Conservation (phyloP, 305 asterid genomes). For the Rubia occidens region DNA sequence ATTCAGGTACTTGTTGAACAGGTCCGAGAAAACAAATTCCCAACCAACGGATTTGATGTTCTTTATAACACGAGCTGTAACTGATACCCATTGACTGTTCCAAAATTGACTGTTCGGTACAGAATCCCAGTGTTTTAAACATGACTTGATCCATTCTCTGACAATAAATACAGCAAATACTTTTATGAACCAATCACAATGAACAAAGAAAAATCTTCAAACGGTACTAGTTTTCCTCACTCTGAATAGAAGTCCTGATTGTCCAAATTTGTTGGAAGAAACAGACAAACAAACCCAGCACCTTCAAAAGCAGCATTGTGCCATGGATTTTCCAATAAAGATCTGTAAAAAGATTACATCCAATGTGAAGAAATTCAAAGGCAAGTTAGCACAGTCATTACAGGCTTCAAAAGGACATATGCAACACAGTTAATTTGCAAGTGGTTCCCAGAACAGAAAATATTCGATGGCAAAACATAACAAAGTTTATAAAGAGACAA, state of each 20-base stretch:
- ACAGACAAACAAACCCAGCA: constrained; percentile 78
- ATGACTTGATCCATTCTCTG: constrained; percentile 66
- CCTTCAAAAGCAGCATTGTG: constrained; percentile 93
- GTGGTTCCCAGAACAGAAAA: background rate
- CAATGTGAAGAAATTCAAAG: constrained; percentile 13
- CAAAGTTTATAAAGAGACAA: constrained; percentile 1
- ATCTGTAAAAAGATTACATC: constrained; percentile 46
- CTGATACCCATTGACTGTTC: constrained; percentile 97
- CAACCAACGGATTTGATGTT: constrained; percentile 60
- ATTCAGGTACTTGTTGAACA: constrained; percentile 77
- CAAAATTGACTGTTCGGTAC: constrained; percentile 90
- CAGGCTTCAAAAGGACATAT: background rate
- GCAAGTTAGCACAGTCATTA: background rate
- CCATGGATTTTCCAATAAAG: constrained; percentile 91
- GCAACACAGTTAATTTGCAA: background rate
- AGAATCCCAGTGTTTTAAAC: constrained; percentile 73
- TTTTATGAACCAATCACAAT: constrained; percentile 14
- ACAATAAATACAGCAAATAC: constrained; percentile 19
- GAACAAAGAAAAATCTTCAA: constrained; percentile 14
- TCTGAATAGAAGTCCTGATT: constrained; percentile 69
- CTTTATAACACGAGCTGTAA: constrained; percentile 90
- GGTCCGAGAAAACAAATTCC: constrained; percentile 59
- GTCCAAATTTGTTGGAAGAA: constrained; percentile 79
- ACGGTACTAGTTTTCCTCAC: constrained; percentile 40
- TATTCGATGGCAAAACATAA: background rate